These are phyloP conservation scores for Rosa persica DNA, from an alignment of 306 rosid species.

Conservation along the genomic window DNA sequence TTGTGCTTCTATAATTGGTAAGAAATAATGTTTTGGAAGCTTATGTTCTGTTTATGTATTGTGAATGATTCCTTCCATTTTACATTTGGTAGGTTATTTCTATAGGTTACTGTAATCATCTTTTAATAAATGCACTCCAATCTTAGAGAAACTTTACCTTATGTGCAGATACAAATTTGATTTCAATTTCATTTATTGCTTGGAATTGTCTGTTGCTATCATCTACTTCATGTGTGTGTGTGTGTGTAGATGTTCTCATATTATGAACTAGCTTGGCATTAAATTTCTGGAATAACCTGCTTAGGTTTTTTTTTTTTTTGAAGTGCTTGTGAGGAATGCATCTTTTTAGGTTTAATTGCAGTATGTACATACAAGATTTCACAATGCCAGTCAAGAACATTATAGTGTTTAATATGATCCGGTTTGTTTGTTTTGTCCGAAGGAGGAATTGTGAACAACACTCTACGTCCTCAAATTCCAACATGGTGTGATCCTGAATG, in stretches of 20 bases:
- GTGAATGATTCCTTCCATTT: not conserved
- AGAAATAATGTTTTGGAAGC: slow-evolving; percentile 25
- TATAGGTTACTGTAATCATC: not conserved
- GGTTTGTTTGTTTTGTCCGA: slow-evolving; percentile 23
- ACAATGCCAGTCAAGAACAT: not conserved
- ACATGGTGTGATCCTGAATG: slow-evolving; percentile 99
- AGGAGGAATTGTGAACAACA: slow-evolving; percentile 96
- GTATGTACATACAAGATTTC: not conserved
- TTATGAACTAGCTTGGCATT: not conserved
- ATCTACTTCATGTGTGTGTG: not conserved
- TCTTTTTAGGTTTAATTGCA: not conserved
- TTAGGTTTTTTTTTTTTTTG: not conserved
- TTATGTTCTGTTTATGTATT: not conserved
- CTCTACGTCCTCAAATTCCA: slow-evolving; percentile 86
- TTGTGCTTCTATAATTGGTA: slow-evolving; percentile 98
- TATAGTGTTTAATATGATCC: not conserved
- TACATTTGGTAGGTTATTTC: not conserved
- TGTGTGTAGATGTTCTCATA: not conserved
- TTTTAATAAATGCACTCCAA: not conserved
- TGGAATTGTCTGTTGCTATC: not conserved
- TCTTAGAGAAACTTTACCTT: not conserved
- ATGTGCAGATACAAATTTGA: not conserved
- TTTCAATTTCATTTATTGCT: not conserved
- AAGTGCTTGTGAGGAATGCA: not conserved
- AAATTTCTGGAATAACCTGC: not conserved